A percentile compares a stretch with the other conserved stretches of the same genome.
These are phyloP conservation scores for Lomentospora prolificans DNA, from an alignment of 2,329 filamentous ascomycete species.

Conservation along the genomic window DNA sequence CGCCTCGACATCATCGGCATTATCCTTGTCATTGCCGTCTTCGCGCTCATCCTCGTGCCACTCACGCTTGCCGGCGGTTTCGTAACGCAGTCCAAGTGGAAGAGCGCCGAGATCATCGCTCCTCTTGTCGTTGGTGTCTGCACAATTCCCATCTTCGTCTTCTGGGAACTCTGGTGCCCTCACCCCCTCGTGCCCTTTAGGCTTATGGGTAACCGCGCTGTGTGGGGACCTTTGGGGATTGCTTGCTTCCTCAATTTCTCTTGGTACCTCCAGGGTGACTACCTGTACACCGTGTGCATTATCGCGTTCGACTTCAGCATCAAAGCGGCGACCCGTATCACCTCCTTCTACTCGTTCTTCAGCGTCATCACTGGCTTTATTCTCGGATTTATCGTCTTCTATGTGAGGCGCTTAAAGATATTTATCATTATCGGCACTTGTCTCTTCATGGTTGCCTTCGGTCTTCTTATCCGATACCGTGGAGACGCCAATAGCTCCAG, in stretches of 20 bases:
- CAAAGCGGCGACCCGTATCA: conserved; percentile 46
- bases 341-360: conserved; percentile 46
- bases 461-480: conserved; percentile 54
- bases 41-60: conserved; percentile 34
- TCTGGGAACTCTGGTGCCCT: conserved; percentile 37
- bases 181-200: conserved; percentile 50
- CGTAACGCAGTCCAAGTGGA: conserved; percentile 25
- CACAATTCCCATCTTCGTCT: conserved; percentile 39
- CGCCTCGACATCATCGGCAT: conserved; percentile 34
- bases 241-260: conserved; percentile 44
- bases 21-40: conserved; percentile 34
- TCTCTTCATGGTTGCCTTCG: conserved; percentile 56
- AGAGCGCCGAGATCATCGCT: conserved; percentile 27
- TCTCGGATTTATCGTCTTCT: conserved; percentile 46
- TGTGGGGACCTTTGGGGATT: conserved; percentile 54
- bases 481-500: conserved; percentile 32
- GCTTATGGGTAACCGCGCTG: conserved; percentile 51
- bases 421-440: conserved; percentile 52
- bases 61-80: conserved; percentile 34
- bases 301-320: conserved; percentile 52
- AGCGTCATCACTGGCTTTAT: conserved; percentile 49
- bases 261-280: conserved; percentile 56
- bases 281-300: conserved; percentile 51
- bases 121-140: conserved; percentile 35
- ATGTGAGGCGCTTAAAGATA: conserved; percentile 49